A percentile compares a stretch with the other conserved stretches of the same genome.
phyloP scores from a whole-genome alignment of 768 basidiomycete species.

The Trametes cinnabarina region DNA sequence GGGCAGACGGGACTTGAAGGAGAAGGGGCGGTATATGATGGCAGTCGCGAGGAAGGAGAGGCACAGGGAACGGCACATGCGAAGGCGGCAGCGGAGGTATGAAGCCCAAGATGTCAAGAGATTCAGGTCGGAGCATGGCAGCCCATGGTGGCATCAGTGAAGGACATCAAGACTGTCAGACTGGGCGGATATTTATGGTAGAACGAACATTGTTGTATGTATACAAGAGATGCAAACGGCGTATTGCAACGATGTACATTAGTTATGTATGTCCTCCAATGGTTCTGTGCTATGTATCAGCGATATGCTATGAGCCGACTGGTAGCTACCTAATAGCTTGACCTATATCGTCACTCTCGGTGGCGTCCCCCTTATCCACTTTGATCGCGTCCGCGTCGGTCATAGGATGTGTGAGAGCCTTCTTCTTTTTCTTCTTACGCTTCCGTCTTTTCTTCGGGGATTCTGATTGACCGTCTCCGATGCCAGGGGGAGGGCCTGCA shows the following conservation, averaged over 20 bases:
- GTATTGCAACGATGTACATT: neutral
- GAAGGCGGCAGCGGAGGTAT: slow-evolving; percentile 13
- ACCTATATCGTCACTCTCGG: neutral
- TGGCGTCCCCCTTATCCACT: neutral
- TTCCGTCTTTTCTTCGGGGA: slow-evolving; percentile 54
- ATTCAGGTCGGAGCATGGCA: slow-evolving; percentile 8
- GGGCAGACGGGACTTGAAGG: slow-evolving; percentile 9
- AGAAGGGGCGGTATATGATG: slow-evolving; percentile 12
- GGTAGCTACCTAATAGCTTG: no score
- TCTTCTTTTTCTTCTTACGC: slow-evolving; percentile 46
- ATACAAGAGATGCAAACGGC: no score
- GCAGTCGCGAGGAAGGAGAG: slow-evolving; percentile 18
- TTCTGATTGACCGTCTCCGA: neutral
- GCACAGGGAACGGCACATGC: slow-evolving; percentile 19
- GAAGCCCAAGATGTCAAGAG: slow-evolving; percentile 17
- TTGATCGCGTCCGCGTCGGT: neutral
- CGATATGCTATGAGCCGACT: no score
- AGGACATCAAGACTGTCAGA: neutral
- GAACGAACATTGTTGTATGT: neutral
- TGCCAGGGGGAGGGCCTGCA: slow-evolving; percentile 42
- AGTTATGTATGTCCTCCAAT: neutral
- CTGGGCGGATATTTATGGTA: neutral
- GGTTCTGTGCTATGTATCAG: neutral
- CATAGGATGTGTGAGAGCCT: slow-evolving; percentile 7
- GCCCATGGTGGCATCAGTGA: slow-evolving; percentile 20